phyloP scores from a whole-genome alignment of 176 grass and related monocot genomes.

The Alloteropsis semialata region DNA sequence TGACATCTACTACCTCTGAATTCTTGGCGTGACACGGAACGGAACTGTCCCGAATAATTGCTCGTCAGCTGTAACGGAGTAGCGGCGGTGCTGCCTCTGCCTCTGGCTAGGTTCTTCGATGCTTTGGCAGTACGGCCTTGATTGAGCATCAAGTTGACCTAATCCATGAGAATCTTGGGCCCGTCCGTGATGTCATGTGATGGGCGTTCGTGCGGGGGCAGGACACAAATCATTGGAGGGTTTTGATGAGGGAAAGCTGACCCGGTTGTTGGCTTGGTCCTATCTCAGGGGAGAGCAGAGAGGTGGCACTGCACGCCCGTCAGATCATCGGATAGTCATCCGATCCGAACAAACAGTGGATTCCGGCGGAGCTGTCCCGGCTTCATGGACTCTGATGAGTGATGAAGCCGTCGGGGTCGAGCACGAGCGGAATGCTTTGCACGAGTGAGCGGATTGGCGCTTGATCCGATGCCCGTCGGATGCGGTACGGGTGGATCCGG shows the following conservation, averaged over 20 bases:
- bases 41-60: conserved; percentile 5
- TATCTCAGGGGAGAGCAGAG: neutral
- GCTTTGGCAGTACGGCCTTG: neutral
- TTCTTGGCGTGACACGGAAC: neutral
- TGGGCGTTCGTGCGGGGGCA: neutral
- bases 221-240: neutral
- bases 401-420: neutral
- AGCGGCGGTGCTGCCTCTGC: no score
- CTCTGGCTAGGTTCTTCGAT: neutral
- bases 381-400: neutral
- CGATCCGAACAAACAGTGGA: neutral
- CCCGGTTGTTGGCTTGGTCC: neutral
- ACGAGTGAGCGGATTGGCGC: no score
- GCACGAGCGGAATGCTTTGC: neutral
- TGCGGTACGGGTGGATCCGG: neutral
- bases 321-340: neutral
- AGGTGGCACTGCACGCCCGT: neutral
- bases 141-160: conserved; percentile 4
- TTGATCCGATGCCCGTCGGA: neutral
- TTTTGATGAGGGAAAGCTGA: neutral
- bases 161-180: neutral
- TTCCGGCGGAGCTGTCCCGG: neutral
- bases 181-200: neutral
- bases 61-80: neutral
- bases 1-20: neutral